Evolutionary conservation across 257 asterid species (phyloP).

Genomic region (Solanum ossicruentum): DNA sequence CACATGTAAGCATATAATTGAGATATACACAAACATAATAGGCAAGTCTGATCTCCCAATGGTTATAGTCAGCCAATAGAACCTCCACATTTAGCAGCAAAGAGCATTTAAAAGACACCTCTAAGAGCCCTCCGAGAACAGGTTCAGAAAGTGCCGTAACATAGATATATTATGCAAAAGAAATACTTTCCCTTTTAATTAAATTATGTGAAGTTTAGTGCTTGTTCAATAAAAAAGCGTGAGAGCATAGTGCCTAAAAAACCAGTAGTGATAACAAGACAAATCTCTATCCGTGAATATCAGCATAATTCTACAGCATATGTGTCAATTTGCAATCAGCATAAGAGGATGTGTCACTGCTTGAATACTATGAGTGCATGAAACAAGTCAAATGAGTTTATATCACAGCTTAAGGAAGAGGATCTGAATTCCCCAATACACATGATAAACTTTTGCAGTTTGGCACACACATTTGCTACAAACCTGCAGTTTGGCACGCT

Average conservation of each 20-base stretch:
- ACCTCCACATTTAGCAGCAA: not conserved
- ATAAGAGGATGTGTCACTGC: not conserved
- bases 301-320: not conserved
- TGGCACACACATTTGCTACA: not conserved
- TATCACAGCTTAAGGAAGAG: not conserved
- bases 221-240: not conserved
- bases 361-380: not conserved
- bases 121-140: not conserved
- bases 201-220: not conserved
- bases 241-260: not conserved
- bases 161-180: not conserved
- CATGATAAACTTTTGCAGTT: not conserved
- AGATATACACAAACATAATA: not conserved
- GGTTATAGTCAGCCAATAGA: not conserved
- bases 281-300: not conserved
- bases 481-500: not conserved
- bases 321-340: not conserved
- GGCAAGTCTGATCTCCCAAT: not conserved
- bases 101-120: not conserved
- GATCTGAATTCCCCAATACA: not conserved
- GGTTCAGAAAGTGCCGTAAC: not conserved
- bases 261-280: not conserved
- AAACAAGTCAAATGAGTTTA: not conserved
- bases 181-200: not conserved
- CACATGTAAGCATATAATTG: not conserved